Conservation (phyloP, 1,284 basidiomycete species). For the Ceratobasidium sp. region DNA sequence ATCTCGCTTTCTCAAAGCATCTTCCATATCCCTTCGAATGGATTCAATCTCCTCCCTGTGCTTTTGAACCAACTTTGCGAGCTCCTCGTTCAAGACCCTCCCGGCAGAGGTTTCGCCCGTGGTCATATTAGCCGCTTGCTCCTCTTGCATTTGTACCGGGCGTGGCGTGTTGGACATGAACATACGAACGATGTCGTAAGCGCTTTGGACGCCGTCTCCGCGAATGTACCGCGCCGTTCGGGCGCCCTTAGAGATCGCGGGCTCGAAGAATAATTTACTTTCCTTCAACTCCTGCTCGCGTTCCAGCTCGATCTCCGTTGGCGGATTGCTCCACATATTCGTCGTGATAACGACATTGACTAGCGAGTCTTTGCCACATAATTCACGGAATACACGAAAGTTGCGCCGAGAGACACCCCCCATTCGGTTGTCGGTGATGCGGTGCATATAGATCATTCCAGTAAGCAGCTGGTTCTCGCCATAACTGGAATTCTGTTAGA, state of each 20-base stretch:
- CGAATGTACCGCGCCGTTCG: constrained; percentile 13
- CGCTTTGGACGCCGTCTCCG: constrained; percentile 1
- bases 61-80: constrained; percentile 6
- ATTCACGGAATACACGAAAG: constrained; percentile 53
- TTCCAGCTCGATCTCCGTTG: not conserved
- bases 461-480: constrained; percentile 49
- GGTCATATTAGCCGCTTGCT: not conserved
- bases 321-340: constrained; percentile 57
- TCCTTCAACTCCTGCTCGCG: constrained; percentile 11
- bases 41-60: constrained; percentile 11
- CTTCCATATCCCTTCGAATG: constrained; percentile 23
- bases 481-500: constrained; percentile 49
- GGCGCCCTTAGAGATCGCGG: constrained; percentile 14
- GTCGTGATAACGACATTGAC: constrained; percentile 54
- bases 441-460: constrained; percentile 56
- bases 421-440: constrained; percentile 53
- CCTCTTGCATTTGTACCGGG: not conserved
- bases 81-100: constrained; percentile 7
- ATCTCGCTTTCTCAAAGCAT: constrained; percentile 13
- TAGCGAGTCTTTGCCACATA: constrained; percentile 54
- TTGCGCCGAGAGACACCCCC: constrained; percentile 52
- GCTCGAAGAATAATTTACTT: constrained; percentile 7
- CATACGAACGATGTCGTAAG: constrained; percentile 24
- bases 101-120: constrained; percentile 28
- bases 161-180: constrained; percentile 5